Base-by-base conservation (phyloP, 169 alveolate species). In the Plasmodium chabaudi region DNA sequence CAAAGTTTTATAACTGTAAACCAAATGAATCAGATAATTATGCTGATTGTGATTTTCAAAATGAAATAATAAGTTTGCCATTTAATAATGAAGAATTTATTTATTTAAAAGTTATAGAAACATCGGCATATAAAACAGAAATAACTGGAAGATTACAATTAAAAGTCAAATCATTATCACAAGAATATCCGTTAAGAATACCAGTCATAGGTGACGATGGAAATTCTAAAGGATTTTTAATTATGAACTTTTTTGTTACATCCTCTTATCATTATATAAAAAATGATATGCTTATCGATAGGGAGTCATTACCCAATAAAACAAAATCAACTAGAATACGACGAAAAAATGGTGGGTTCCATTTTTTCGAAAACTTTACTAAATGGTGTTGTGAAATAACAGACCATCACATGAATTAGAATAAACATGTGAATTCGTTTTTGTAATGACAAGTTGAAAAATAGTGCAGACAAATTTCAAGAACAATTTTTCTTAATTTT, bases 321-420 rank as follows among this genome's bases (percentile, higher is more conserved):
- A 49, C 88, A 44, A 87, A 88, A 55, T 75, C 69, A 12, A 70
- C 90, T 0, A 67, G 88, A 42, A 65, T 88, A 53, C 55, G 92
- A 47, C 77, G 91, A 87, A 93, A 77, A 51, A 91, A 77, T 34
- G 72, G 88, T 72, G 95, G 92, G 0, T 53, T 89, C n/a, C 87
- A 57, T 64, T 55, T 93, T 46, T 87, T 93, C 46, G 92, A 92
- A 57, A 91, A 93, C 60, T 92, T 93, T 39, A 94, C 93, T 21
- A 73, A 93, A 86, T 93, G 96, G 96, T 93, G 96, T 84, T 93
- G 96, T 64, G 95, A 93, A 87, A 93, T 93, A 57, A 72, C 96
- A 2, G 94, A 93, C 70, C 75, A 91, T 88, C 94, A 91, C 73
- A 70, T 93, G 46, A 79, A 87, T 72, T 93, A 87, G 75, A 2